Conservation (phyloP, 768 basidiomycete species). For the Boletus tylopilopsis region DNA sequence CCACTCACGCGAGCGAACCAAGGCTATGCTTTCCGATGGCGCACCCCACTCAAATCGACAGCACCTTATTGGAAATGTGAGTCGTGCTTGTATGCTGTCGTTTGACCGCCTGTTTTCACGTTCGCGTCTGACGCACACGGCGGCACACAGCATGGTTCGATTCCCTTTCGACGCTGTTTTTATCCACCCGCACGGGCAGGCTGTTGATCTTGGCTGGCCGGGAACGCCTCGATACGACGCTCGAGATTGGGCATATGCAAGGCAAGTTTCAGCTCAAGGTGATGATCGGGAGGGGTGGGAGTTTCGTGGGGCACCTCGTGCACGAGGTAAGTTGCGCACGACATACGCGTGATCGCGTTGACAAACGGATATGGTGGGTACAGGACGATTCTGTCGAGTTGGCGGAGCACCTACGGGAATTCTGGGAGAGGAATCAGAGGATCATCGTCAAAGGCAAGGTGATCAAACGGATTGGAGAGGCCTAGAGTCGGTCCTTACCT, state of each 20-base stretch:
- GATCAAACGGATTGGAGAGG: conserved; percentile 54
- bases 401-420: conserved; percentile 80
- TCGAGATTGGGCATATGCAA: conserved; percentile 97
- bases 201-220: conserved; percentile 89
- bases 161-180: conserved; percentile 75
- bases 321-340: conserved; percentile 68
- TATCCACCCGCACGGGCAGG: conserved; percentile 73
- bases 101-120: not conserved
- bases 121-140: not conserved
- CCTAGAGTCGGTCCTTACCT: conserved; percentile 27
- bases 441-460: conserved; percentile 49
- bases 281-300: conserved; percentile 47
- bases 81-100: conserved; percentile 16
- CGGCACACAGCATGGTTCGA: conserved; percentile 83
- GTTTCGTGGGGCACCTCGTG: conserved; percentile 80
- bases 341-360: not conserved
- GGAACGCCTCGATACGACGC: conserved; percentile 85
- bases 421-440: conserved; percentile 87
- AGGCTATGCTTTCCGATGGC: conserved; percentile 57
- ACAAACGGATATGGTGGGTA: not conserved
- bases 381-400: conserved; percentile 84
- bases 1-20: conserved; percentile 26
- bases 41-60: conserved; percentile 78
- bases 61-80: conserved; percentile 88
- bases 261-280: conserved; percentile 95